Percentiles rank a stretch among this genome's conserved stretches.
These are phyloP conservation scores for Verticillium isaacii DNA, from an alignment of 2,329 filamentous ascomycete species.

Conservation along the genomic window DNA sequence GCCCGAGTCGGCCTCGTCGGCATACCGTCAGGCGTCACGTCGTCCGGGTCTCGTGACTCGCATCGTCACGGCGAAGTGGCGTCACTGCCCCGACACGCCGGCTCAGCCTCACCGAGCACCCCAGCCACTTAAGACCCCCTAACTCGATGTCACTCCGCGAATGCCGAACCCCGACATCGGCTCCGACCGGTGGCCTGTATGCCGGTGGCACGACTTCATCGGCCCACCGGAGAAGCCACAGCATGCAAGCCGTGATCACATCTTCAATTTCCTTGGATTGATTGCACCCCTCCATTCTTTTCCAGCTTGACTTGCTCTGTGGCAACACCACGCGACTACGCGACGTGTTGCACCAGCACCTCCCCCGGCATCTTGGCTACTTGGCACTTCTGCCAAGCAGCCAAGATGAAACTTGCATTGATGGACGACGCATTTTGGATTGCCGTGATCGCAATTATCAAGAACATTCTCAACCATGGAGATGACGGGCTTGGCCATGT, in stretches of 20 bases:
- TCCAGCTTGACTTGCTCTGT: background rate
- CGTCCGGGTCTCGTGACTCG: background rate
- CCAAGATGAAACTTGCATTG: background rate
- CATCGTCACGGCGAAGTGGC: background rate
- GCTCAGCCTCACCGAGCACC: background rate
- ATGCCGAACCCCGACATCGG: background rate
- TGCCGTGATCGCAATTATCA: background rate
- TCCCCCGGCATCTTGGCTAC: background rate
- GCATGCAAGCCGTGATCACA: background rate
- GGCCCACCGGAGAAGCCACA: background rate
- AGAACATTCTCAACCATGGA: background rate
- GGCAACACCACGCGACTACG: background rate
- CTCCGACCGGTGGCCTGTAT: background rate
- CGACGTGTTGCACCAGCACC: background rate
- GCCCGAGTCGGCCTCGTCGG: background rate
- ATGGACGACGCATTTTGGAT: background rate
- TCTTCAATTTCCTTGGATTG: background rate
- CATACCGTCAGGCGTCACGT: background rate
- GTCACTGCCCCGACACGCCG: background rate
- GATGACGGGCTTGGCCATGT: background rate
- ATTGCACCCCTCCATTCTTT: background rate
- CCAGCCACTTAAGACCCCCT: background rate
- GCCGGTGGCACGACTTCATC: background rate
- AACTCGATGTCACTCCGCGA: background rate
- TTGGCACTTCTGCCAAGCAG: background rate